Conservation (phyloP, 2,329 filamentous ascomycete genomes). For the Sphaerulina musiva region DNA sequence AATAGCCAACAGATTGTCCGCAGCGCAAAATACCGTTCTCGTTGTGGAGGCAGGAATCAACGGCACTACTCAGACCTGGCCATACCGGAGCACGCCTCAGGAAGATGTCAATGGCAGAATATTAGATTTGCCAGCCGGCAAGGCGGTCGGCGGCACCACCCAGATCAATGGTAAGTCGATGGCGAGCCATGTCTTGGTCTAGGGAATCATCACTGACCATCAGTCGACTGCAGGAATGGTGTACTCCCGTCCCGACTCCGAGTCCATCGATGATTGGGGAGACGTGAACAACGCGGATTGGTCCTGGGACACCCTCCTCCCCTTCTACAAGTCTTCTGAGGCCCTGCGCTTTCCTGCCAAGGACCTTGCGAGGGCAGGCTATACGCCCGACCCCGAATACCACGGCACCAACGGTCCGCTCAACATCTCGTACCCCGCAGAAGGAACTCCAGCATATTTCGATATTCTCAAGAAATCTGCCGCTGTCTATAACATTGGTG, state of each 20-base stretch:
- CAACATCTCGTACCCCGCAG: slow-evolving; percentile 14
- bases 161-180: slow-evolving; percentile 13
- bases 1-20: slow-evolving; percentile 26
- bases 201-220: background rate
- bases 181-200: background rate
- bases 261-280: slow-evolving; percentile 15
- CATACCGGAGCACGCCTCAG: slow-evolving; percentile 7
- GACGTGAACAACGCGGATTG: slow-evolving; percentile 11
- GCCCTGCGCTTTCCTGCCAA: slow-evolving; percentile 1
- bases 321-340: slow-evolving; percentile 14
- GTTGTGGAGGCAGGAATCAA: slow-evolving; percentile 16
- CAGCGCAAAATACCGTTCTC: slow-evolving; percentile 30
- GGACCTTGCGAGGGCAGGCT: slow-evolving; percentile 3
- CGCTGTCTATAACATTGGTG: slow-evolving; percentile 32
- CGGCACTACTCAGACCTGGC: slow-evolving; percentile 5
- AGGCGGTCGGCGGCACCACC: slow-evolving; percentile 12
- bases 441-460: slow-evolving; percentile 6
- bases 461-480: slow-evolving; percentile 35
- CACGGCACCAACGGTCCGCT: slow-evolving; percentile 16
- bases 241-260: slow-evolving; percentile 14
- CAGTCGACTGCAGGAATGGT: slow-evolving; percentile 5
- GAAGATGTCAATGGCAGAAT: slow-evolving; percentile 6
- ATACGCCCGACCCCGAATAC: slow-evolving; percentile 8
- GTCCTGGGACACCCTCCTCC: slow-evolving; percentile 14
- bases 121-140: slow-evolving; percentile 12